phyloP scores from a whole-genome alignment of 2,329 filamentous ascomycete species.

The Eutypella sp. region DNA sequence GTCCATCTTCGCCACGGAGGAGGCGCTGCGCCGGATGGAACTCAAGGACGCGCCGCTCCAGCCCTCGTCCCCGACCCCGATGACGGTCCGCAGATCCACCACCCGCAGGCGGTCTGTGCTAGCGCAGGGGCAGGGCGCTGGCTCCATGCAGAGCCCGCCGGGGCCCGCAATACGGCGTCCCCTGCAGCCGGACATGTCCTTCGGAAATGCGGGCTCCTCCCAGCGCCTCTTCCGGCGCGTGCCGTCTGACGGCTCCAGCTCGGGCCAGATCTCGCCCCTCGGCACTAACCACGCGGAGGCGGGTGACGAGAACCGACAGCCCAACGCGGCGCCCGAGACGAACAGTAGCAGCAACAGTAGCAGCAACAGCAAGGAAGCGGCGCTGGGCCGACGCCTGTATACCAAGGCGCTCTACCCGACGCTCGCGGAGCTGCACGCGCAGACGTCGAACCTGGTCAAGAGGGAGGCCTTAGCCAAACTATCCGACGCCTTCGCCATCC shows the following conservation, averaged over 20 bases:
- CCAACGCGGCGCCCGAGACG: slow-evolving; percentile 49
- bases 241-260: slow-evolving; percentile 59
- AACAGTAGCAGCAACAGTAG: too few species aligned
- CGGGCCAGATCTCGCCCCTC: slow-evolving; percentile 33
- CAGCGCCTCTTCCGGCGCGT: slow-evolving; percentile 88
- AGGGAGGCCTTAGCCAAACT: slow-evolving; percentile 78
- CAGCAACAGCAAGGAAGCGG: slow-evolving; percentile 81
- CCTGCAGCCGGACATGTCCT: slow-evolving; percentile 83
- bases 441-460: slow-evolving; percentile 62
- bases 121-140: slow-evolving; percentile 30
- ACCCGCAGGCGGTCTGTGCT: slow-evolving; percentile 43
- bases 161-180: slow-evolving; percentile 62
- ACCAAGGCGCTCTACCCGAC: slow-evolving; percentile 76
- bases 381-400: slow-evolving; percentile 77
- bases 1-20: slow-evolving; percentile 53
- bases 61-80: slow-evolving; percentile 46
- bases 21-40: slow-evolving; percentile 55
- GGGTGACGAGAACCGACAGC: slow-evolving; percentile 61
- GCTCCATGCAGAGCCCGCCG: slow-evolving; percentile 35
- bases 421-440: slow-evolving; percentile 81
- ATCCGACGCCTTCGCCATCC: slow-evolving; percentile 76
- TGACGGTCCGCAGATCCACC: slow-evolving; percentile 58
- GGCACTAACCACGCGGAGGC: slow-evolving; percentile 37
- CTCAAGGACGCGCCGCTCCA: slow-evolving; percentile 57
- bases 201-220: slow-evolving; percentile 88